Base-by-base conservation (phyloP, 164 flowering plant genomes). In the Stephania japonica region DNA sequence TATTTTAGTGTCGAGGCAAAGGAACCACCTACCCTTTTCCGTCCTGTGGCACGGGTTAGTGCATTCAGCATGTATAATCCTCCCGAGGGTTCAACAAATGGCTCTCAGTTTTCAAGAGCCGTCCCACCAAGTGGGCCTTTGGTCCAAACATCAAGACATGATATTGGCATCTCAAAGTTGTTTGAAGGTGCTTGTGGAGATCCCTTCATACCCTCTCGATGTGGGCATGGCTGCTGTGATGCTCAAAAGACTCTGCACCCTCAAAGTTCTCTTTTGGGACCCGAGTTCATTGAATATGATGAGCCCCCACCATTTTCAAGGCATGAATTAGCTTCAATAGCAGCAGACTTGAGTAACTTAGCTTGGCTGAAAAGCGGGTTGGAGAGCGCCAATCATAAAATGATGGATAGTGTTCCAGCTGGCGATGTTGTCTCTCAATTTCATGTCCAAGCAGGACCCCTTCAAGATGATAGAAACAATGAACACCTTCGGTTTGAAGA, bases 321-420 rank as follows among this genome's bases (percentile, higher is more conserved):
- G 74, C 89, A 86, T 69, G 93, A 91, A 72, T 65, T 92, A 70
- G 82, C 83, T 27, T 87, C 93, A 24, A 78, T 92, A 68, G 91
- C 91, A 14, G 78, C 88, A 14, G 94, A 92, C 72, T 70, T 92
- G 75, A 87, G 86, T 79, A 89, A 84, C 25, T 82, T 89, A 70
- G 89, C 94, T 6, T 92, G 96, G 94, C 86, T 89, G 21, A 88
- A 78, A 81, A 91, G 93, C 75, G 89, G 94, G 32, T 82, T 89
- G 71, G 88, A 81, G 63, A 84, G 80, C 32, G 32, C 69, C 64
- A 70, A 75, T n/a, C 42, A 67, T 72, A 74, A 69, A 47, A 19
- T 75, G 21, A 42, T 78, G 42, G 81, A 77, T 10, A 72, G 61
- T 76, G 71, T 32, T 32, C 38, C 74, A n/a, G 67, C 78, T 23